phyloP scores from a whole-genome alignment of 2,329 filamentous ascomycete genomes.

The Calonectria multiphialidica region DNA sequence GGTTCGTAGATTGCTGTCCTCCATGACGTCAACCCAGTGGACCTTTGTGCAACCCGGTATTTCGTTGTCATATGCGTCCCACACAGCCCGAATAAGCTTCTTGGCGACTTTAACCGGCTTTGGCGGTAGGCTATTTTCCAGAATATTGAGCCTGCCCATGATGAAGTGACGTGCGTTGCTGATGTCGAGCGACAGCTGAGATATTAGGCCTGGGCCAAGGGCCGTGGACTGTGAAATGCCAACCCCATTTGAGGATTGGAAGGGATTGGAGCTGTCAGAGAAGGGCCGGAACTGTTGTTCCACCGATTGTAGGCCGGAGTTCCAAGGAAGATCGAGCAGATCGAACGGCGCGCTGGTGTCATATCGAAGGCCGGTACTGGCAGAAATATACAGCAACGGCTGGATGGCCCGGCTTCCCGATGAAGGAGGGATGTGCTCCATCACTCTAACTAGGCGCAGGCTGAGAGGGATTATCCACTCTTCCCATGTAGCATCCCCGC shows the following conservation, averaged over 20 bases:
- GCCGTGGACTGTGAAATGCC: conserved; percentile 20
- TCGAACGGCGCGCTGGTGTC: conserved; percentile 34
- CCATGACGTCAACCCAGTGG: conserved; percentile 60
- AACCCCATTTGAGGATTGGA: conserved; percentile 23
- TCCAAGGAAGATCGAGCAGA: conserved; percentile 28
- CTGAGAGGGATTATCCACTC: conserved; percentile 52
- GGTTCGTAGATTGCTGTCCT: conserved; percentile 46
- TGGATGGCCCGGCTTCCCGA: conserved; percentile 53
- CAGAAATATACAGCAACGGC: conserved; percentile 52
- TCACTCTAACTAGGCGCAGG: conserved; percentile 47
- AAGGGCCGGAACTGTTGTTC: conserved; percentile 19
- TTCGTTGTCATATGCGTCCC: conserved; percentile 55
- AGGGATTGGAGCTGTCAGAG: background rate
- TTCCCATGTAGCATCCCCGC: conserved; percentile 47
- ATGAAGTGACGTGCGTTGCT: conserved; percentile 54
- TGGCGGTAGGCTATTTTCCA: conserved; percentile 55
- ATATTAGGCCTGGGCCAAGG: conserved; percentile 30
- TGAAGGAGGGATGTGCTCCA: conserved; percentile 49
- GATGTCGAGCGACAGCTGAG: conserved; percentile 49
- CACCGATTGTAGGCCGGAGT: conserved; percentile 17
- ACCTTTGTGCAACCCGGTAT: conserved; percentile 46
- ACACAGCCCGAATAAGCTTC: conserved; percentile 55
- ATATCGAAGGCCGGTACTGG: conserved; percentile 50
- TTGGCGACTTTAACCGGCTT: conserved; percentile 57
- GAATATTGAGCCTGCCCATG: conserved; percentile 51